phyloP scores from a whole-genome alignment of 768 basidiomycete genomes.

The Tylopilus rubrobrunneus region DNA sequence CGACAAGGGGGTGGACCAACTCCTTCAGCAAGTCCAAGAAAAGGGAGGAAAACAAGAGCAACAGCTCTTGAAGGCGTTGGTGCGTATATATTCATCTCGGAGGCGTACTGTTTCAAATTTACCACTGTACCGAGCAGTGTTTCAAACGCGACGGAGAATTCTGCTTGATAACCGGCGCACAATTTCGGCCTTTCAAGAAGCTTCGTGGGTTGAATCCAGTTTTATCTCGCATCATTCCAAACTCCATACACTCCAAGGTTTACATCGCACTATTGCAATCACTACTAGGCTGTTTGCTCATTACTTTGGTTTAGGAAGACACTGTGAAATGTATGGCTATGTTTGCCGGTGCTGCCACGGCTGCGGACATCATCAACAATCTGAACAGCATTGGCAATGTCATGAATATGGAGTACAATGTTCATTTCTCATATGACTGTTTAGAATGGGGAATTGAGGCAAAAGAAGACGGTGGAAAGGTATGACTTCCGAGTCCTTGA shows the following conservation, averaged over 20 bases:
- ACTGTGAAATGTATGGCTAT: conserved; percentile 1
- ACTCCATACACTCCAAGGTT: neutral
- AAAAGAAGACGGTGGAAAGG: neutral
- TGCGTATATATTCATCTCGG: neutral
- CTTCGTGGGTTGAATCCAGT: neutral
- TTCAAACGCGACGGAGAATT: neutral
- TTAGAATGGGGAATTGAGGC: conserved; percentile 3
- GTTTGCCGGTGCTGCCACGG: neutral
- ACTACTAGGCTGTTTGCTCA: neutral
- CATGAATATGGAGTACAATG: neutral
- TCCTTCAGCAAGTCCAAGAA: neutral
- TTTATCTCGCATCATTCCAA: neutral
- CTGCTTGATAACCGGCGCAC: neutral
- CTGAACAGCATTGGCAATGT: neutral
- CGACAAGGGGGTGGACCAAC: neutral
- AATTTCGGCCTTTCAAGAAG: neutral
- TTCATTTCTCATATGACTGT: neutral
- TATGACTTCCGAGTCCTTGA: neutral
- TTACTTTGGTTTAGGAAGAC: neutral
- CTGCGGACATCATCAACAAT: neutral
- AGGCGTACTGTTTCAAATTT: neutral
- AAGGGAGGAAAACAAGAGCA: neutral
- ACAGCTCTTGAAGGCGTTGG: conserved; percentile 3
- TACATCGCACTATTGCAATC: neutral
- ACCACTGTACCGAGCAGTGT: neutral